Base-by-base conservation (phyloP, 345 rosid genomes). In the Corchorus capsularis region DNA sequence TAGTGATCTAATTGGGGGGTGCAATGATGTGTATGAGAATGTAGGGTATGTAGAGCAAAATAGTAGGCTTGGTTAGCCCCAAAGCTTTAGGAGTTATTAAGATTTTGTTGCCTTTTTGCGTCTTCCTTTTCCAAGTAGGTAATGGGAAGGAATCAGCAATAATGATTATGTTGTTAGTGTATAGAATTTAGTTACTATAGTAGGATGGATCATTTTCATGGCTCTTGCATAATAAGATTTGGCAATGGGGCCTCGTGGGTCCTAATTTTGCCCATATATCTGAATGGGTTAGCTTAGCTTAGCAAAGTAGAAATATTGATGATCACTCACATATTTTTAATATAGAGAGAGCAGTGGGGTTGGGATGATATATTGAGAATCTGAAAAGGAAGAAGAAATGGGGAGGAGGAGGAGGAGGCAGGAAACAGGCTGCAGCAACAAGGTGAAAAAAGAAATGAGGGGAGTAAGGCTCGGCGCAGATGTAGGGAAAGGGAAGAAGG, bases 401-500 rank as follows among this genome's bases (percentile, higher is more conserved):
- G 15, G 4, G 2, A 11, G 32, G 35, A 43, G 45, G 35, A n/a
- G 52, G 54, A 19, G 27, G 27, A 27, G 27, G 4, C 43, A 41
- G 22, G 43, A 0, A 4, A 11, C 47, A 1, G 46, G 69, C 20
- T 12, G 45, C 20, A 15, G 69, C 27, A 19, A 13, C n/a, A 2
- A 11, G 35, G 54, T 10, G 10, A 46, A 11, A 62, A 2, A 32
- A n/a, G n/a, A 27, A 27, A 27, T 27, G 27, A 39, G 60, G 8
- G 34, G 78, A 78, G 64, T 65, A 53, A 62, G 72, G 74, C 39
- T 75, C 35, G 78, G 83, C 82, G 80, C 61, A 72, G 82, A 79
- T 79, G 75, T 20, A 49, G 87, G 85, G 60, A 55, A 75, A 49
- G 87, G 85, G 60, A 55, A 75, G 76, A 43, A 27, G 22, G 43